Evolutionary conservation across 148 eudicot species (phyloP).

Genomic region (Agrostemma githago): DNA sequence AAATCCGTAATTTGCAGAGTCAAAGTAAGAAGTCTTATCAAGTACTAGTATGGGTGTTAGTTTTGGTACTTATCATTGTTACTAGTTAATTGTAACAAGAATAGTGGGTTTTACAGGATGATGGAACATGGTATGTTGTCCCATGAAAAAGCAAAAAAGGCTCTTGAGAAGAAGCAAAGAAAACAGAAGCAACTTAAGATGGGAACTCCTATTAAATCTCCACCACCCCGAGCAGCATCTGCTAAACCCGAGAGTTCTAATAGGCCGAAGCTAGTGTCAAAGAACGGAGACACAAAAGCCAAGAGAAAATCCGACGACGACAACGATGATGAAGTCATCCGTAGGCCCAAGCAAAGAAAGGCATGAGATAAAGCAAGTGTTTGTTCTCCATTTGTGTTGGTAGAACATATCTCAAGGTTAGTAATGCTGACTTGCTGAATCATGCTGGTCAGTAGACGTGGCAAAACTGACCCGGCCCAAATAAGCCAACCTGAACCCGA

Average conservation of each 20-base stretch:
- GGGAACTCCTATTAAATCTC: slow-evolving; percentile 72
- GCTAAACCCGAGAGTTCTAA: slow-evolving; percentile 56
- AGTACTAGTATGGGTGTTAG: background rate
- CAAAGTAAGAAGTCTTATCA: background rate
- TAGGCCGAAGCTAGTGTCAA: slow-evolving; percentile 42
- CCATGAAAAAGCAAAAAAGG: slow-evolving; percentile 73
- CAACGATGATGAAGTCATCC: slow-evolving; percentile 37
- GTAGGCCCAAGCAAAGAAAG: slow-evolving; percentile 66
- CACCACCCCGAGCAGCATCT: slow-evolving; percentile 13
- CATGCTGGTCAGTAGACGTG: no score
- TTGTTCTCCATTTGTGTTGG: slow-evolving; percentile 16
- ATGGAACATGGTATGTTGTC: slow-evolving; percentile 90
- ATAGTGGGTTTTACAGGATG: slow-evolving; percentile 45
- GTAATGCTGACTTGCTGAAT: background rate
- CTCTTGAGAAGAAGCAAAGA: slow-evolving; percentile 79
- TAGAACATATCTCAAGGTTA: slow-evolving; percentile 16
- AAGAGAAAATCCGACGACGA: slow-evolving; percentile 42
- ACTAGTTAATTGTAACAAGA: background rate
- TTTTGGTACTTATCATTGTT: background rate
- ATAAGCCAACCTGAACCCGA: no score
- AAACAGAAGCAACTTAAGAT: slow-evolving; percentile 62
- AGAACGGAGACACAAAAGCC: slow-evolving; percentile 54
- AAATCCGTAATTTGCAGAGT: no score
- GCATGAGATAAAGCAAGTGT: slow-evolving; percentile 20
- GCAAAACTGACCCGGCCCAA: no score